Conservation (phyloP, 169 alveolate genomes). For the Eimeria falciformis region DNA sequence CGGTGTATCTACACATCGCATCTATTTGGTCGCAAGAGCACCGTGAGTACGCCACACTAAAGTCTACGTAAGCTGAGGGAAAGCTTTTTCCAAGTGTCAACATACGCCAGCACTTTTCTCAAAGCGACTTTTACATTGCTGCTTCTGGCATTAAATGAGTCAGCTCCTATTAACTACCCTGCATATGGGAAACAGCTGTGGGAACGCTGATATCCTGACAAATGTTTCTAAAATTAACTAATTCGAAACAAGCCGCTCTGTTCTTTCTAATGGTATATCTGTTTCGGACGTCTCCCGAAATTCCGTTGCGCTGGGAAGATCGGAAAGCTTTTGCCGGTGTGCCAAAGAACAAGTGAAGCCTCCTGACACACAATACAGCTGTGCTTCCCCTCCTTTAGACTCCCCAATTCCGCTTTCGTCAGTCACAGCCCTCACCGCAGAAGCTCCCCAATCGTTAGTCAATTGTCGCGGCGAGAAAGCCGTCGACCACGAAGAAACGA, state of each 20-base stretch:
- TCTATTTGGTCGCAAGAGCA: too few relatives aligned
- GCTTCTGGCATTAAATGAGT: too few relatives aligned
- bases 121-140: too few relatives aligned
- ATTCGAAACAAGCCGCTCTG: conserved; percentile 52
- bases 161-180: too few relatives aligned
- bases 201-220: not conserved
- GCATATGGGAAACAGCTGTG: not conserved
- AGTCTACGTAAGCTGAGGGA: too few relatives aligned
- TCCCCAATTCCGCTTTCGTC: not conserved
- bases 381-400: too few relatives aligned
- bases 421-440: not conserved
- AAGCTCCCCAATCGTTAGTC: not conserved
- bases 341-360: conserved; percentile 38
- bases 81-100: too few relatives aligned
- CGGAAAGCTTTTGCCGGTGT: conserved; percentile 45
- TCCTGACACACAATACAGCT: too few relatives aligned
- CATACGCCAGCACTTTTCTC: too few relatives aligned
- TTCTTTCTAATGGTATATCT: not conserved
- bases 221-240: not conserved
- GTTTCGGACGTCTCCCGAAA: not conserved
- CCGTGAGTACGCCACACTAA: too few relatives aligned
- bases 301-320: not conserved
- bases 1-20: too few relatives aligned
- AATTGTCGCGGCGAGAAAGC: not conserved
- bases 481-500: not conserved